Conservation (phyloP, 2,329 filamentous ascomycete species). For the Phialophora verrucosa region DNA sequence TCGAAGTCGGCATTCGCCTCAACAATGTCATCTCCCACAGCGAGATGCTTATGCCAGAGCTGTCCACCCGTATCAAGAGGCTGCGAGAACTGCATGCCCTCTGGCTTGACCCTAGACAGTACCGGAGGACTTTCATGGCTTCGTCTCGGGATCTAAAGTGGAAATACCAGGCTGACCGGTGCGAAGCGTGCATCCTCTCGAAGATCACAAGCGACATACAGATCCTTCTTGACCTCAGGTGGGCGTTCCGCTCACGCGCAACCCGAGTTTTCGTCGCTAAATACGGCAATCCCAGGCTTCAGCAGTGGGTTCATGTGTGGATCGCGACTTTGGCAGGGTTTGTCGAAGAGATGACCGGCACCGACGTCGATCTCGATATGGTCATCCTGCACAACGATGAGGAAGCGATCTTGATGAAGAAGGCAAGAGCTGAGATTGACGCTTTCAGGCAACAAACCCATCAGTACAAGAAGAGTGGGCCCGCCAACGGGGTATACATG, state of each 20-base stretch:
- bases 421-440: constrained; percentile 24
- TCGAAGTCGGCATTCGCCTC: constrained; percentile 38
- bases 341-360: constrained; percentile 12
- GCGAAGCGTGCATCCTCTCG: constrained; percentile 48
- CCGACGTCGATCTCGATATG: constrained; percentile 20
- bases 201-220: constrained; percentile 41
- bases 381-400: constrained; percentile 22
- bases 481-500: not conserved
- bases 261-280: constrained; percentile 26
- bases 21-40: constrained; percentile 32
- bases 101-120: constrained; percentile 41
- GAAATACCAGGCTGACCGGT: constrained; percentile 44
- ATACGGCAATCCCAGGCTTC: constrained; percentile 28
- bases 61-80: constrained; percentile 37
- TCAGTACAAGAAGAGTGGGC: constrained; percentile 9
- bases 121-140: constrained; percentile 22
- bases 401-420: constrained; percentile 22
- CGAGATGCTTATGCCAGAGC: constrained; percentile 28
- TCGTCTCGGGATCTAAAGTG: constrained; percentile 29
- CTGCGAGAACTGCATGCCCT: constrained; percentile 43
- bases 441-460: constrained; percentile 11
- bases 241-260: constrained; percentile 26
- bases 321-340: constrained; percentile 16
- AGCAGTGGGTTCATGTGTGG: constrained; percentile 32
- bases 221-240: constrained; percentile 43